These are phyloP conservation scores for Nidularia pulvinata DNA, from an alignment of 768 basidiomycete species.

Conservation along the genomic window DNA sequence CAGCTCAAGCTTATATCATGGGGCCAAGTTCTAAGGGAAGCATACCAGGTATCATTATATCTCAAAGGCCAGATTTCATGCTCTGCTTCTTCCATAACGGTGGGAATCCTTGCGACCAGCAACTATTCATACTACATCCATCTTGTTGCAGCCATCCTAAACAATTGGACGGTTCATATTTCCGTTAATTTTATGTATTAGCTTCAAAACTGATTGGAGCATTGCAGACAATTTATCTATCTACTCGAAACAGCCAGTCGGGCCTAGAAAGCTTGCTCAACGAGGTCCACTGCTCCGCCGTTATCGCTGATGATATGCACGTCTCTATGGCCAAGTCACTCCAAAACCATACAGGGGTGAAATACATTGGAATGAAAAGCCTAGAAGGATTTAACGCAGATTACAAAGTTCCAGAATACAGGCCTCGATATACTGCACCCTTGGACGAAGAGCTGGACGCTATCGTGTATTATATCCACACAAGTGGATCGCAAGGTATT, in stretches of 20 bases:
- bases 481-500: slow-evolving; percentile 6
- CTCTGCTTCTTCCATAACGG: not conserved
- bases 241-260: slow-evolving; percentile 3
- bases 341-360: not conserved
- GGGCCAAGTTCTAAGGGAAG: slow-evolving; percentile 3
- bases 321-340: slow-evolving; percentile 1
- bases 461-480: slow-evolving; percentile 5
- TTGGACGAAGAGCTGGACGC: slow-evolving; percentile 2
- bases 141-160: slow-evolving; percentile 4
- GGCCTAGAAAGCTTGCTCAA: slow-evolving; percentile 3
- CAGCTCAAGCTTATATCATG: slow-evolving; percentile 4
- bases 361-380: not conserved
- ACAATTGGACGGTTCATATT: slow-evolving; percentile 4
- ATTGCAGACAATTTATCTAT: slow-evolving; percentile 3
- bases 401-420: slow-evolving; percentile 1
- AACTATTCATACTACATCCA: slow-evolving; percentile 4
- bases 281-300: slow-evolving; percentile 1
- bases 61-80: not conserved
- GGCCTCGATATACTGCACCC: not conserved
- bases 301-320: slow-evolving; percentile 3
- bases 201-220: not conserved
- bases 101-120: slow-evolving; percentile 5
- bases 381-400: not conserved
- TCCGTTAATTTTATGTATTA: not conserved
- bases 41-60: not conserved